Evolutionary conservation across 1,284 basidiomycete species (phyloP).

Genomic region (Thelephora terrestris): DNA sequence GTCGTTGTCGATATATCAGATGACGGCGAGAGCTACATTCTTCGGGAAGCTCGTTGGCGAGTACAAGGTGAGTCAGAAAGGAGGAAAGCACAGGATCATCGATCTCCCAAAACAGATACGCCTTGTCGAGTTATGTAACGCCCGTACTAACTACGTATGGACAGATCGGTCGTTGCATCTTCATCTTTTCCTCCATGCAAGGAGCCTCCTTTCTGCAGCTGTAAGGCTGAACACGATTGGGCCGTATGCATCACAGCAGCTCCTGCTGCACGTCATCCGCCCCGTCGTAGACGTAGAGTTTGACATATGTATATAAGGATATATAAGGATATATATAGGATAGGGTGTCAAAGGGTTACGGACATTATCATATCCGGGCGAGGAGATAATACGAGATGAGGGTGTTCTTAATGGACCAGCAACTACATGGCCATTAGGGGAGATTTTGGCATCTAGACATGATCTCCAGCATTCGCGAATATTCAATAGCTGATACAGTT

Average conservation of each 20-base stretch:
- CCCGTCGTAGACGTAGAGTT: conserved; percentile 52
- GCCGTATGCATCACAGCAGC: conserved; percentile 86
- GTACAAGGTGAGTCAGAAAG: conserved; percentile 59
- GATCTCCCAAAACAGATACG: too few species aligned
- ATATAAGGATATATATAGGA: too few species aligned
- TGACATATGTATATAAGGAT: too few species aligned
- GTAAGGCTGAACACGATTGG: conserved; percentile 89
- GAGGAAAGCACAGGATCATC: conserved; percentile 72
- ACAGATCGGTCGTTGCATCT: conserved; percentile 71
- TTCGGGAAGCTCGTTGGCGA: conserved; percentile 42
- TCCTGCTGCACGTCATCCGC: conserved; percentile 67
- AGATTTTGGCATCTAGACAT: conserved; percentile 83
- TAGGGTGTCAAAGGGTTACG: conserved; percentile 36
- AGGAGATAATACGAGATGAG: conserved; percentile 3
- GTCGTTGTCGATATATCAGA: conserved; percentile 8
- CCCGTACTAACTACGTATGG: too few species aligned
- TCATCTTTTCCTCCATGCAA: conserved; percentile 87
- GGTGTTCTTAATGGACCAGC: conserved; percentile 47
- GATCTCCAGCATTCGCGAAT: conserved; percentile 93
- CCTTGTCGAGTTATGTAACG: too few species aligned
- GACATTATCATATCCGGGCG: too few species aligned
- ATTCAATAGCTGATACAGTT: conserved; percentile 70
- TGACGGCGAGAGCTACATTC: conserved; percentile 7
- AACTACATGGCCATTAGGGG: conserved; percentile 94
- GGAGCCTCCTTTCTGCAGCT: conserved; percentile 82